phyloP scores from a whole-genome alignment of 345 rosid species.

The Populus pruinosa region DNA sequence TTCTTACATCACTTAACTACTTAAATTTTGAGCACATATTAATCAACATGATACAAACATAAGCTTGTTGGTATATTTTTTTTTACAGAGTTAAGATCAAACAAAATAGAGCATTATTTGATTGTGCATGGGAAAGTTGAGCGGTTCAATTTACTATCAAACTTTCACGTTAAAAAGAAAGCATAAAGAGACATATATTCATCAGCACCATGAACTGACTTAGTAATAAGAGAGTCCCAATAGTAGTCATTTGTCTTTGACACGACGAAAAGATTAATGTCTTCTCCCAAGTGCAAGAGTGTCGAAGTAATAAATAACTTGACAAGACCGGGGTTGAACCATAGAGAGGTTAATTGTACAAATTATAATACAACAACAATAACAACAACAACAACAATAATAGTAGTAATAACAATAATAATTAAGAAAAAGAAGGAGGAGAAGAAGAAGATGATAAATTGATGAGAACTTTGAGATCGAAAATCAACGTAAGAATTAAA shows the following conservation, averaged over 20 bases:
- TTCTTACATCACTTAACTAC: conserved; percentile 48
- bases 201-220: conserved; percentile 74
- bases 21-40: conserved; percentile 76
- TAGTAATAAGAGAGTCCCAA: conserved; percentile 83
- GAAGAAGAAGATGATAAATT: too few relatives aligned
- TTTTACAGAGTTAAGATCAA: conserved; percentile 60
- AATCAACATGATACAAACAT: conserved; percentile 66
- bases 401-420: too few relatives aligned
- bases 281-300: too few relatives aligned
- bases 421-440: too few relatives aligned
- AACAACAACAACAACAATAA: too few relatives aligned
- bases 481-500: too few relatives aligned
- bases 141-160: conserved; percentile 61
- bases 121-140: conserved; percentile 78
- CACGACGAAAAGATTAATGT: too few relatives aligned
- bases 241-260: conserved; percentile 56
- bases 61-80: conserved; percentile 81
- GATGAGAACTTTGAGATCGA: too few relatives aligned
- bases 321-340: too few relatives aligned
- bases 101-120: conserved; percentile 75
- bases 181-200: conserved; percentile 68
- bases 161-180: conserved; percentile 72
- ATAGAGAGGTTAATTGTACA: too few relatives aligned
- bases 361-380: too few relatives aligned
- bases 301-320: too few relatives aligned